These are phyloP conservation scores for Aspergillus neotritici DNA, from an alignment of 2,329 filamentous ascomycete species.

Conservation along the genomic window DNA sequence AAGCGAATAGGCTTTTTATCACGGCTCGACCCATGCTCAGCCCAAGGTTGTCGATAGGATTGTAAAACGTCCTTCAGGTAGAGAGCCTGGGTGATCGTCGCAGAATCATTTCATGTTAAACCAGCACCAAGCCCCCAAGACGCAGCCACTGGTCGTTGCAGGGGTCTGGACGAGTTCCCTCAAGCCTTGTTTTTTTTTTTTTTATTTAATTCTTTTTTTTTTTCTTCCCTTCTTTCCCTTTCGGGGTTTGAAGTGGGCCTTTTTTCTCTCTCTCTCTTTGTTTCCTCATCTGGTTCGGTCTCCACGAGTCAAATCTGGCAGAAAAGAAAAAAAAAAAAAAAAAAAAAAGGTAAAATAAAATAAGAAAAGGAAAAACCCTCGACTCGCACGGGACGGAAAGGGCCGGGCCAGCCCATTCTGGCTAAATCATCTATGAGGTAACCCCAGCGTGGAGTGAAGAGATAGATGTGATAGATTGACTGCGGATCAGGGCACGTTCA, in stretches of 20 bases:
- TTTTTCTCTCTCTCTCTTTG: conserved; percentile 1
- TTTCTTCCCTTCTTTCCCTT: neutral
- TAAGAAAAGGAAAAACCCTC: conserved; percentile 1
- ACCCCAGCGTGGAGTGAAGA: conserved; percentile 9
- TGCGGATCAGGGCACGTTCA: conserved; percentile 5
- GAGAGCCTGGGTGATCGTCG: conserved; percentile 22
- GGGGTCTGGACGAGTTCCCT: neutral
- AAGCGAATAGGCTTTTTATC: conserved; percentile 11
- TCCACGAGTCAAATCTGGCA: conserved; percentile 3
- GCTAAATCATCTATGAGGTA: conserved; percentile 9
- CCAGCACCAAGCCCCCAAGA: conserved; percentile 12
- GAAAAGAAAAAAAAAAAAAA: conserved; percentile 9
- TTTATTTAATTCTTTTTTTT: conserved; percentile 3
- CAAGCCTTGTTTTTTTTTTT: conserved; percentile 1
- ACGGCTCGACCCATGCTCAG: conserved; percentile 18
- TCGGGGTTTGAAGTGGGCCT: conserved; percentile 1
- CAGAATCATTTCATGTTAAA: conserved; percentile 12
- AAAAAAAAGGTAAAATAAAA: too few relatives aligned
- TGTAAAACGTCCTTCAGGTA: conserved; percentile 8
- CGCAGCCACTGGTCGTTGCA: conserved; percentile 9
- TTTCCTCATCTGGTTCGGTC: neutral
- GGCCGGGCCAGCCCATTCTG: conserved; percentile 26
- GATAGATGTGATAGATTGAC: conserved; percentile 13
- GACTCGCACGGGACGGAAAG: conserved; percentile 32
- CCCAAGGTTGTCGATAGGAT: conserved; percentile 21